Evolutionary conservation across 495 filamentous ascomycete genomes (phyloP).

Genomic region (Tetracladium marchalianum): DNA sequence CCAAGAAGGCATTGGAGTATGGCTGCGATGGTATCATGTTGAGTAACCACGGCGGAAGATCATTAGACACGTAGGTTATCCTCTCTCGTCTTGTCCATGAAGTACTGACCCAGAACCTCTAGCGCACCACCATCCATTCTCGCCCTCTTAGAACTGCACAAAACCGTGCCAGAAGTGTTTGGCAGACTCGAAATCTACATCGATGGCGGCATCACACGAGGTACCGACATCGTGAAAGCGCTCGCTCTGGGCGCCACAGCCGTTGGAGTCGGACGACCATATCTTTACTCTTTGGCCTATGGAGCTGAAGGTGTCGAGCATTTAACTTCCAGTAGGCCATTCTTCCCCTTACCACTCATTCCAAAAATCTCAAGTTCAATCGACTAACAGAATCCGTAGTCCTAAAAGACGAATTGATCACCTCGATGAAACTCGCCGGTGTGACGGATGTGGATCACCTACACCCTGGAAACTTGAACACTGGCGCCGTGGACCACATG

Average conservation of each 20-base stretch:
- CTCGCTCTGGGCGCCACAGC: constrained; percentile 52
- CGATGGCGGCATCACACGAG: constrained; percentile 55
- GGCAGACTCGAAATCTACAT: constrained; percentile 51
- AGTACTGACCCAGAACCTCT: no score
- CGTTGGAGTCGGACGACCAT: constrained; percentile 52
- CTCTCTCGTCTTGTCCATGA: background rate
- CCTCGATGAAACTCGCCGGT: constrained; percentile 42
- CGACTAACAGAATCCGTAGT: constrained; percentile 45
- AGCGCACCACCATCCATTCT: constrained; percentile 35
- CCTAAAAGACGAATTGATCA: constrained; percentile 38
- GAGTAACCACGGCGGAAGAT: constrained; percentile 87
- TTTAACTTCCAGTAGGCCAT: constrained; percentile 50
- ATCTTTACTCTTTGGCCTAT: constrained; percentile 52
- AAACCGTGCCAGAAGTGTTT: constrained; percentile 46
- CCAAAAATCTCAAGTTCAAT: constrained; percentile 54
- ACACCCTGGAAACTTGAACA: constrained; percentile 57
- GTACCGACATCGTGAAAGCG: constrained; percentile 58
- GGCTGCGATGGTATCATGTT: constrained; percentile 85
- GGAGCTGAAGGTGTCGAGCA: constrained; percentile 65
- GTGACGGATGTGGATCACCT: constrained; percentile 57
- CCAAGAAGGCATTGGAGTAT: constrained; percentile 65
- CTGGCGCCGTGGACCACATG: constrained; percentile 54
- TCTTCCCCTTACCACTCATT: no score
- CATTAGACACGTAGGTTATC: constrained; percentile 49
- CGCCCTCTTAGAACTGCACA: constrained; percentile 38